Evolutionary conservation across 2,329 filamentous ascomycete species (phyloP).

Genomic region (Ophiostoma fasciatum): DNA sequence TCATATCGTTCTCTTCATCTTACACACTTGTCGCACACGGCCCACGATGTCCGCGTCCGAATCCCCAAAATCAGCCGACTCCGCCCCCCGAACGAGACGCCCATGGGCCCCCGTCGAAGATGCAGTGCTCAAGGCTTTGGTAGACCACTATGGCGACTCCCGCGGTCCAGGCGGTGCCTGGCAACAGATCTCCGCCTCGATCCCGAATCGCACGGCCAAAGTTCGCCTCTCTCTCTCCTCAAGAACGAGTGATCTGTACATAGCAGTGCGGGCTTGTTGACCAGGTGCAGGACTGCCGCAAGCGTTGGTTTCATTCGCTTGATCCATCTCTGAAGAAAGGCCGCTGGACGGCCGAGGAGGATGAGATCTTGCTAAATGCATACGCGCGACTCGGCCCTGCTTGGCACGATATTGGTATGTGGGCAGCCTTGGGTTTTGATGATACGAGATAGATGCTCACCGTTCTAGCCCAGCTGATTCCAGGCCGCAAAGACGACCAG

Average conservation of each 20-base stretch:
- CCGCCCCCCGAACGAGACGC: no score
- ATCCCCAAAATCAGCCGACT: no score
- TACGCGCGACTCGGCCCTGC: not conserved
- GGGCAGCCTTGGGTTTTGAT: no score
- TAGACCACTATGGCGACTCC: constrained; percentile 1
- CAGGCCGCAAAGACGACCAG: constrained; percentile 5
- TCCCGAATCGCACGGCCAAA: not conserved
- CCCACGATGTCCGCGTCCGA: no score
- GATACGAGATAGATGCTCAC: no score
- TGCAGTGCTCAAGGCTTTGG: not conserved
- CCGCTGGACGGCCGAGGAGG: constrained; percentile 4
- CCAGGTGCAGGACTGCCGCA: constrained; percentile 3
- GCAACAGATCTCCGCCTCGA: no score
- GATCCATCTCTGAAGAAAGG: constrained; percentile 4
- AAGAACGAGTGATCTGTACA: no score
- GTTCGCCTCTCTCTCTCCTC: not conserved
- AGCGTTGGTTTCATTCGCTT: constrained; percentile 6
- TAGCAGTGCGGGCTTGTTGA: no score
- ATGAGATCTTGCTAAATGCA: constrained; percentile 1
- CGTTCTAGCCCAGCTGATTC: no score
- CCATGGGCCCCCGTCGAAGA: no score
- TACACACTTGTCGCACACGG: no score
- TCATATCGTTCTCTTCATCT: no score
- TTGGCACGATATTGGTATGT: constrained; percentile 2
- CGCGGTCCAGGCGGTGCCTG: not conserved